These are phyloP conservation scores for Rosa hybrid DNA, from an alignment of 331 rosid genomes.

Conservation along the genomic window DNA sequence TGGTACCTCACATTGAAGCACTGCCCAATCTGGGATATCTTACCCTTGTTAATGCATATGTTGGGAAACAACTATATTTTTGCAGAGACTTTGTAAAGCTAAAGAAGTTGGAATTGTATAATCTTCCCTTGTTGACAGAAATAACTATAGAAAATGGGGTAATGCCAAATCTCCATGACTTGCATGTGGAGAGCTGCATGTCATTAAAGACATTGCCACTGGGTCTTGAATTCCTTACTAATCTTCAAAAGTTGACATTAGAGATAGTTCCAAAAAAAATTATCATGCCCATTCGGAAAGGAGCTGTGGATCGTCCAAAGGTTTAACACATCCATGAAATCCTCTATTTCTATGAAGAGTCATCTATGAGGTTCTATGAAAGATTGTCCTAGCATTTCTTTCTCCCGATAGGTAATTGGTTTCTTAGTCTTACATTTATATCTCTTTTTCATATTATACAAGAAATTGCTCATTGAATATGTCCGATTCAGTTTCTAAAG, in stretches of 20 bases:
- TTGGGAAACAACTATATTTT: neutral
- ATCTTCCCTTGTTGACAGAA: neutral
- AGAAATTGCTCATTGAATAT: neutral
- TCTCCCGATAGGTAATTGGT: neutral
- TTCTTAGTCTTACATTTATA: neutral
- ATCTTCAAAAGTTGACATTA: neutral
- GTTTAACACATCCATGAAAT: neutral
- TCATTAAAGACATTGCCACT: neutral
- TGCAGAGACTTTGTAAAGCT: neutral
- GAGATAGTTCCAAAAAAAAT: neutral
- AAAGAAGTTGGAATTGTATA: too few relatives aligned
- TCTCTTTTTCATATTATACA: neutral
- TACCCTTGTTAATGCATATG: neutral
- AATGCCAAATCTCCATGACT: neutral
- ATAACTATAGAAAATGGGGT: neutral
- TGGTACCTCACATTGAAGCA: neutral
- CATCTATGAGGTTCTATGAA: neutral
- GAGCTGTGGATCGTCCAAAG: constrained; percentile 10
- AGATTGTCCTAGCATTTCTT: neutral
- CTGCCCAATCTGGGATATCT: neutral
- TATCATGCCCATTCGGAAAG: neutral
- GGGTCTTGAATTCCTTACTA: constrained; percentile 9
- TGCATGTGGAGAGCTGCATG: neutral
- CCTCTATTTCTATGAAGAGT: neutral
- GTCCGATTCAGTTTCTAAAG: neutral